Evolutionary conservation across 2,329 filamentous ascomycete genomes (phyloP), one percentile per base, ranked within the genome.

Genomic region (Colletotrichum kahawae): DNA sequence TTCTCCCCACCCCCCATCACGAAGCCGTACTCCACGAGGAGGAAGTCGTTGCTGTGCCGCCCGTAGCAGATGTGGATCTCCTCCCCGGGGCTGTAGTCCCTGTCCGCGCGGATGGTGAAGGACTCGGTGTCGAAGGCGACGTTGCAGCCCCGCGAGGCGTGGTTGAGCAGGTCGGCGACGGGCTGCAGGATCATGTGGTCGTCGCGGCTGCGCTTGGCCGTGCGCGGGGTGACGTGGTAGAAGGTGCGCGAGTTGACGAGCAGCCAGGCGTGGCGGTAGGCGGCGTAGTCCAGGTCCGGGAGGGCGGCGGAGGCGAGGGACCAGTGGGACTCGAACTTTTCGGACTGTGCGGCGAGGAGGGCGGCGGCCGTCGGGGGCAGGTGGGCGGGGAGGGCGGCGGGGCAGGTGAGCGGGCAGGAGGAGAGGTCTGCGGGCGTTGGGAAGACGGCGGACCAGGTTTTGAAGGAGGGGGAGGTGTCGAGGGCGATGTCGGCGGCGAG

Each of bases 11-110:
- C 12, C 12, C 77, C 78, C 27, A 88, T 81, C 13, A 88, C 80
- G 77, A 91, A 91, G 6, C 89, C 89, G 77, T 91, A 96, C 82
- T 95, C 93, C 0, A 91, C 89, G 4, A 95, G 87, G 21, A 95
- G 83, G 83, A 94, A 93, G 80, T 95, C 94, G 77, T 95, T 94
- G 33, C 89, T 89, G 81, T 95, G 94, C 1, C 88, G 82, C 4
- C 94, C 94, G 79, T 96, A 96, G 33, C 89, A 91, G 31, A 94
- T 91, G 75, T 89, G 90, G 1, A 96, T 84, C 83, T 95, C 94
- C 24, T 93, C 90, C 10, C 91, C 92, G 3, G 82, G 79, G 2
- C 81, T 81, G 79, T 93, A 92, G 1, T 84, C 80, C 3, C 85
- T 82, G 62, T 87, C 84, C 4, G 91, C 88, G 21, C 83, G 87